Percentiles rank a stretch among this genome's conserved stretches.
phyloP scores from a whole-genome alignment of 495 filamentous ascomycete species.

The Podospora pseudopauciseta region DNA sequence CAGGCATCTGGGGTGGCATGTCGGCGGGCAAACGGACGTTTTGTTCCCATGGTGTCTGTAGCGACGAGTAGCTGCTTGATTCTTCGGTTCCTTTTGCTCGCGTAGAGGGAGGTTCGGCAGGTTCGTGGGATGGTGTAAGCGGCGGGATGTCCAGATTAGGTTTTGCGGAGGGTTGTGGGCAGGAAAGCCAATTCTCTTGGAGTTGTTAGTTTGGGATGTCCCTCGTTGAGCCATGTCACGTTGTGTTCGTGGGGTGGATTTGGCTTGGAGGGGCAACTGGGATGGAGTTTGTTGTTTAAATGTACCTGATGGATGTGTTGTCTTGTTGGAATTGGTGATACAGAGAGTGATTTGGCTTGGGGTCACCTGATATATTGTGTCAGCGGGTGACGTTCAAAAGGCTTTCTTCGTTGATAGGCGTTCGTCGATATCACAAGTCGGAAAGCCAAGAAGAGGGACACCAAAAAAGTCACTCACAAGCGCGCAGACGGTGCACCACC shows the following conservation, averaged over 20 bases:
- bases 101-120: not conserved
- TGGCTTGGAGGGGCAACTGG: too few species aligned
- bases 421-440: not conserved
- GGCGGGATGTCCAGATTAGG: not conserved
- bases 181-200: not conserved
- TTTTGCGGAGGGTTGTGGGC: not conserved
- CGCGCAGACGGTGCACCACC: not conserved
- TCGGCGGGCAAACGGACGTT: not conserved
- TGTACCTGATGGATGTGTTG: not conserved
- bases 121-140: not conserved
- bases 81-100: not conserved
- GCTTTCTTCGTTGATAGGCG: not conserved
- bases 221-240: not conserved
- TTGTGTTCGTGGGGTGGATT: not conserved
- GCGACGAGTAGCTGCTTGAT: not conserved
- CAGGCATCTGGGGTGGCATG: constrained; percentile 2
- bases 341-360: not conserved
- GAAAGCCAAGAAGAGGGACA: not conserved
- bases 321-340: not conserved
- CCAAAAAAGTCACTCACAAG: constrained; percentile 1
- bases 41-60: too few species aligned
- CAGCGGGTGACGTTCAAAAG: constrained; percentile 5
- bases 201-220: not conserved
- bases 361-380: constrained; percentile 5
- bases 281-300: not conserved